Conservation (phyloP, 345 rosid genomes). For the Salix udensis region DNA sequence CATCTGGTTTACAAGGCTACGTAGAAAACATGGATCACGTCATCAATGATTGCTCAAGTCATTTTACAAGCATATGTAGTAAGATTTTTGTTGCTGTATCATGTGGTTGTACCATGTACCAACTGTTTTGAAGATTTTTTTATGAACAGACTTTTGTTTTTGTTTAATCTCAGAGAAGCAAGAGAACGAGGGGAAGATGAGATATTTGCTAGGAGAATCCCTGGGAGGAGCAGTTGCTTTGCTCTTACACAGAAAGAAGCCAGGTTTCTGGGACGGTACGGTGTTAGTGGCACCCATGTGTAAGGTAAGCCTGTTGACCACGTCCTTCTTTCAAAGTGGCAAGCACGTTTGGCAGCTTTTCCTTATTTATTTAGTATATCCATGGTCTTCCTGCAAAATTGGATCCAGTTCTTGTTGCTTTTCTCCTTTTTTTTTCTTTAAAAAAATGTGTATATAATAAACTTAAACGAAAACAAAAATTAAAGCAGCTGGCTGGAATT, state of each 20-base stretch:
- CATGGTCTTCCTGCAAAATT: background rate
- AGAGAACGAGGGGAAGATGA: conserved; percentile 59
- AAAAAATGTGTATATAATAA: background rate
- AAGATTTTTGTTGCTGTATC: background rate
- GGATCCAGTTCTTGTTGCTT: background rate
- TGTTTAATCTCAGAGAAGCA: conserved; percentile 34
- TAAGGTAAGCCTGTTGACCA: conserved; percentile 42
- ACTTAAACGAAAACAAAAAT: background rate
- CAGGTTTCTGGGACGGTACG: conserved; percentile 76
- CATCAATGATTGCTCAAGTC: conserved; percentile 53
- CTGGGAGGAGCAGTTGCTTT: conserved; percentile 84
- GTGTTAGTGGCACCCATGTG: conserved; percentile 86
- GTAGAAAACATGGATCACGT: conserved; percentile 45
- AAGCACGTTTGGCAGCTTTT: too few species aligned
- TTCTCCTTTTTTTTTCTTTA: background rate
- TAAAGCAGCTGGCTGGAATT: background rate
- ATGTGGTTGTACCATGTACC: background rate
- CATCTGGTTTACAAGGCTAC: conserved; percentile 50
- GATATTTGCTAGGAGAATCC: conserved; percentile 72
- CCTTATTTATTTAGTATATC: background rate
- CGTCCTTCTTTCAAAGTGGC: background rate
- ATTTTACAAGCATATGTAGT: conserved; percentile 60
- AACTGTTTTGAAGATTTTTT: background rate
- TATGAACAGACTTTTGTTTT: background rate
- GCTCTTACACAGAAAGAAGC: conserved; percentile 56